Evolutionary conservation across 169 alveolate species (phyloP).

Genomic region (Cryptosporidium sp.): DNA sequence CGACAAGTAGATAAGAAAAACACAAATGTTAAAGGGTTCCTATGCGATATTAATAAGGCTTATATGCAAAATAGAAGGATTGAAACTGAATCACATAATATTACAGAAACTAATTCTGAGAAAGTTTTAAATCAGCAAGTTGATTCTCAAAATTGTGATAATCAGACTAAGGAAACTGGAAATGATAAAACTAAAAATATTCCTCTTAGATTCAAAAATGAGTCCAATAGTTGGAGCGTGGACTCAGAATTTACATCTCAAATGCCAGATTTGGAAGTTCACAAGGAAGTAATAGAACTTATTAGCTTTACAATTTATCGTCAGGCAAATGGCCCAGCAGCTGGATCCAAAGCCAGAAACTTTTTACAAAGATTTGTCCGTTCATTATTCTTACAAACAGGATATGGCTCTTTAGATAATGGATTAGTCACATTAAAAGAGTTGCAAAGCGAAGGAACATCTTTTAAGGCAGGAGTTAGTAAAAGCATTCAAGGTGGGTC

Average conservation of each 20-base stretch:
- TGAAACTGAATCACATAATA: not conserved
- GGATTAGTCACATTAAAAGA: conserved; percentile 42
- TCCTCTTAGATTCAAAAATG: conserved; percentile 75
- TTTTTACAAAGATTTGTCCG: conserved; percentile 60
- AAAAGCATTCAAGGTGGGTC: conserved; percentile 2
- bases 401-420: conserved; percentile 29
- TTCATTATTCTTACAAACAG: conserved; percentile 42
- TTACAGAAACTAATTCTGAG: not conserved
- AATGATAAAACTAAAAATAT: not conserved
- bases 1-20: conserved; percentile 85
- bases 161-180: not conserved
- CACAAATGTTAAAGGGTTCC: conserved; percentile 79
- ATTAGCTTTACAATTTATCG: conserved; percentile 73
- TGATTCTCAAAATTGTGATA: not conserved
- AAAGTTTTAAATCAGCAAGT: not conserved
- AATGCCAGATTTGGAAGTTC: conserved; percentile 76
- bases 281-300: conserved; percentile 71
- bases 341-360: conserved; percentile 72
- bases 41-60: conserved; percentile 76
- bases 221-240: conserved; percentile 81
- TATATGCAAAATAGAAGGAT: conserved; percentile 77
- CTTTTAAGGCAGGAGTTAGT: conserved; percentile 36
- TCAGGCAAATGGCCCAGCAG: conserved; percentile 74
- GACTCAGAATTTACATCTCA: conserved; percentile 79
- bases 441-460: conserved; percentile 50